A percentile compares a stretch with the other conserved stretches of the same genome.
Evolutionary conservation across 257 asterid species (phyloP).

Genomic region (Gardenia jasminoides): DNA sequence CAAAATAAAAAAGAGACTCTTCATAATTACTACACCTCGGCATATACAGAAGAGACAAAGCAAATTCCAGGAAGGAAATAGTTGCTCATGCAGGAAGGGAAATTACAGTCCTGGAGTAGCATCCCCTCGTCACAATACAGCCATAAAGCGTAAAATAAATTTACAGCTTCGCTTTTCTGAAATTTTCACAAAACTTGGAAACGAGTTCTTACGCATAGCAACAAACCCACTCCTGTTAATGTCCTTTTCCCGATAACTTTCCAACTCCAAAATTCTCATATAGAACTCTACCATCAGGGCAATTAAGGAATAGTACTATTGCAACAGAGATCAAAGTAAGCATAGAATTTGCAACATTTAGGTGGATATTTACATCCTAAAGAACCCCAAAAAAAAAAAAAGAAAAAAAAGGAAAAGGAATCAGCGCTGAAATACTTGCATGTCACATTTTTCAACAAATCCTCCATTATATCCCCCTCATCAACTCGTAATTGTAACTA

Average conservation of each 20-base stretch:
- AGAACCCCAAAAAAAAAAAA: not conserved
- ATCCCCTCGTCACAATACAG: not conserved
- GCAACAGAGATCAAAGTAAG: not conserved
- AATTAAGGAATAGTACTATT: not conserved
- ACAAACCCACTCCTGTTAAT: not conserved
- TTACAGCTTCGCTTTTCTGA: not conserved
- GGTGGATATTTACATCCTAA: slow-evolving; percentile 12
- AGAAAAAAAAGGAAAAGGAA: not conserved
- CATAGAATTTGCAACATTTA: not conserved
- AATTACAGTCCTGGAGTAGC: not conserved
- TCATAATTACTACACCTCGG: not conserved
- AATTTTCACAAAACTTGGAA: not conserved
- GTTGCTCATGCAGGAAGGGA: not conserved
- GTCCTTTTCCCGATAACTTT: not conserved
- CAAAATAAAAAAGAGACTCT: not conserved
- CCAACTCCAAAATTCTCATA: not conserved
- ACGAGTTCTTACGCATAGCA: not conserved
- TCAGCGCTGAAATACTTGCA: slow-evolving; percentile 6
- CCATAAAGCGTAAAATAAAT: not conserved
- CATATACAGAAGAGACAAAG: not conserved
- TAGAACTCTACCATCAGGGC: no score
- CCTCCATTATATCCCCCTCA: slow-evolving; percentile 23
- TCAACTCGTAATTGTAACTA: slow-evolving; percentile 13
- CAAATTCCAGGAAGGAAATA: not conserved
- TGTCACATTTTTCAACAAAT: slow-evolving; percentile 17